Evolutionary conservation across 2,329 filamentous ascomycete genomes (phyloP), one percentile per base, ranked within the genome.

Genomic region (Aspergillus aculeatus): DNA sequence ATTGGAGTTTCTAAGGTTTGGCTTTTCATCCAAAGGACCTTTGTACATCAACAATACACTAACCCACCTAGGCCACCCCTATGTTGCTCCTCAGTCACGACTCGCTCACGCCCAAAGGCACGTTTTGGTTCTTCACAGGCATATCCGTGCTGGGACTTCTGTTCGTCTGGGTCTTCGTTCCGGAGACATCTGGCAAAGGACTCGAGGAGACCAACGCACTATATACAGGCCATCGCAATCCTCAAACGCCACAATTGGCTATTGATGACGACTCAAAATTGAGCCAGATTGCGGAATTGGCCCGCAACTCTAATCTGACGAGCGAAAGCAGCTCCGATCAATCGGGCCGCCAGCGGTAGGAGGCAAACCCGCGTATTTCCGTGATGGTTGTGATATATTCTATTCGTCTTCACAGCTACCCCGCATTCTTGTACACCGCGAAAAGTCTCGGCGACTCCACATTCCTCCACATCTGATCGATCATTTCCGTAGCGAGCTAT

Each of bases 61-160:
- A 11, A 47, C 19, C 3, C 16, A 11, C 5, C 2, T 54, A 54
- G 52, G 53, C 53, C 3, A 55, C 53, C 21, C 47, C 53, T 5
- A 16, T 55, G 53, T 48, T 55, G 53, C 41, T 55, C 9, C 53
- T 55, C 26, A 9, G 78, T 76, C 6, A 71, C 81, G 5, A 71
- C 2, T 74, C 73, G 0, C 64, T 80, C 0, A 52, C 57, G 5
- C 23, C 31, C n/a, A 50, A 47, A 41, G 59, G 59, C 3, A 56
- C 59, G 12, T 61, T 61, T 26, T 41, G 56, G 55, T 57, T 61
- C n/a, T 61, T 61, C 38, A 56, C 59, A 4, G 55, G 50, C 5
- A 57, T 52, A 35, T 61, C 54, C 10, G n/a, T 54, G 24, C 47
- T 61, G 11, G 59, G 54, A 1, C 38, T 61, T 12, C 11, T 55